A percentile compares a stretch with the other conserved stretches of the same genome.
phyloP scores from a whole-genome alignment of 371 early-diverging fungal species.

The Zancudomyces culisetae region DNA sequence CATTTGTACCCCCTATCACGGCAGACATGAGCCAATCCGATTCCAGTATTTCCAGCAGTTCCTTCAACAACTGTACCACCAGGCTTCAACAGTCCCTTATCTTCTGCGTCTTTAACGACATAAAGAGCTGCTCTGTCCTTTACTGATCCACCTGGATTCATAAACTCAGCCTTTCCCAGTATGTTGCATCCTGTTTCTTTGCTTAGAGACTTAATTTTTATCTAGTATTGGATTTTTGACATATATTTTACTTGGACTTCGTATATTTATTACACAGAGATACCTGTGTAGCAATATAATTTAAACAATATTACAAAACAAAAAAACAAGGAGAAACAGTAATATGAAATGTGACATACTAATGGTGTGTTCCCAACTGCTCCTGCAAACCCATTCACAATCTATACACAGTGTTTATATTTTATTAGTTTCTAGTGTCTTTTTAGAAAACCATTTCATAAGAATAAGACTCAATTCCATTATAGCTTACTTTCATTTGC shows the following conservation, averaged over 20 bases:
- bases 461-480: too few species aligned
- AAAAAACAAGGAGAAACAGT: too few species aligned
- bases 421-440: too few species aligned
- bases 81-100: slow-evolving; percentile 55
- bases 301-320: too few species aligned
- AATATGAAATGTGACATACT: slow-evolving; percentile 29
- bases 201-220: slow-evolving; percentile 51
- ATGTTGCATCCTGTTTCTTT: slow-evolving; percentile 74
- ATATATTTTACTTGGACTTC: background rate
- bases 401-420: too few species aligned
- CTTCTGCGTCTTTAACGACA: slow-evolving; percentile 85
- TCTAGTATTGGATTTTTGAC: slow-evolving; percentile 28
- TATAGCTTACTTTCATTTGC: too few species aligned
- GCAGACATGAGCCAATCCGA: slow-evolving; percentile 90
- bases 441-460: too few species aligned
- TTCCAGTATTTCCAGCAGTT: slow-evolving; percentile 93
- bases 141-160: slow-evolving; percentile 96
- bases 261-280: too few species aligned
- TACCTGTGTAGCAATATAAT: too few species aligned
- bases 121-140: slow-evolving; percentile 89
- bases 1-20: slow-evolving; percentile 87
- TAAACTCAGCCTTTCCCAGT: slow-evolving; percentile 86
- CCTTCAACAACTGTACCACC: slow-evolving; percentile 94
- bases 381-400: slow-evolving; percentile 58
- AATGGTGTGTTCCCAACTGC: slow-evolving; percentile 88